Evolutionary conservation across 306 rosid genomes (phyloP), one percentile per base, ranked within the genome.

Genomic region (Gillenia trifoliata): DNA sequence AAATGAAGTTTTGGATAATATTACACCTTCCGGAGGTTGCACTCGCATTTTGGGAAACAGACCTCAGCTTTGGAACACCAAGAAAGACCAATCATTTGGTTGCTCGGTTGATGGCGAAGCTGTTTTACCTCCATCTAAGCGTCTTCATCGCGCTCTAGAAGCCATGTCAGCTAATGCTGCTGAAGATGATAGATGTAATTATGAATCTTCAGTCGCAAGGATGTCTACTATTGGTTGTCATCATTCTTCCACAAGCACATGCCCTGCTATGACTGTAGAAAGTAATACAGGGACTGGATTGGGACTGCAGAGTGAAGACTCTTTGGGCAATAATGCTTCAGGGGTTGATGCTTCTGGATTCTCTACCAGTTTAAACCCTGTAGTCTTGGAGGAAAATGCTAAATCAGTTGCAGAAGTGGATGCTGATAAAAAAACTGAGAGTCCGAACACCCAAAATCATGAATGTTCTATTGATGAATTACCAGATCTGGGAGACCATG

Each of bases 101-200:
- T 83, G 82, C 80, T 84, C 84, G 1, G 83, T 87, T 68, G 96
- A 89, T 65, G 91, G 83, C 28, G 98, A 93, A 87, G 93, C 98
- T 71, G 91, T 85, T 83, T 87, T 93, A 71, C 98, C 98, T 33
- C 98, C 97, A 16, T 89, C 98, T 28, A 93, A 93, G 83, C 94
- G 97, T 33, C 97, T 91, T 34, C 97, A 93, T 77, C 98, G 97
- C 43, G 98, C 98, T 82, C 80, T 93, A 64, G 97, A 93, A 88
- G 98, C 98, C 64, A 93, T 91, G 98, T 93, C 97, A 73, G 98
- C 97, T 72, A 87, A 88, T 90, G 96, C 85, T 67, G 97, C 97
- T 38, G 94, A 85, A 76, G 96, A 91, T 79, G 88, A 82, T 66
- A 68, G 76, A 63, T 77, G 82, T 30, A 70, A 36, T 70, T 81